These are phyloP conservation scores for Hippophae rhamnoides DNA, from an alignment of 306 rosid genomes.

Conservation along the genomic window DNA sequence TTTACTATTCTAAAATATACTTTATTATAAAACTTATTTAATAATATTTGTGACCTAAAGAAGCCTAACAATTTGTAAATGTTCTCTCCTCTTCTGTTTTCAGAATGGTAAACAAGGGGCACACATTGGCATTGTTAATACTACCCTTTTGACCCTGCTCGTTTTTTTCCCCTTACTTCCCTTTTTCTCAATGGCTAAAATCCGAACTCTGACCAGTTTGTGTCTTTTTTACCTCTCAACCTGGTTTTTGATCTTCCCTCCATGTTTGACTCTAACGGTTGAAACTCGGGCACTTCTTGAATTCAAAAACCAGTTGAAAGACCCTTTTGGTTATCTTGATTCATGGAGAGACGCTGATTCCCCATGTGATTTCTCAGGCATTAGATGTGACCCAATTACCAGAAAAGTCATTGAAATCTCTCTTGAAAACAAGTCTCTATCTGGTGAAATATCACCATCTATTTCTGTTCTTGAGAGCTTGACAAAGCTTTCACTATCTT, in stretches of 20 bases:
- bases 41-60: not conserved
- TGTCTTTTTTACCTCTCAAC: too few species aligned
- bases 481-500: slow-evolving; percentile 42
- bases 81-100: slow-evolving; percentile 24
- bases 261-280: slow-evolving; percentile 27
- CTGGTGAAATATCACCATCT: slow-evolving; percentile 57
- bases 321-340: slow-evolving; percentile 41
- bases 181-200: not conserved
- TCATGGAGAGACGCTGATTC: slow-evolving; percentile 55
- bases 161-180: slow-evolving; percentile 11
- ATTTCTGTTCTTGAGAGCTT: slow-evolving; percentile 44
- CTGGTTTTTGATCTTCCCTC: slow-evolving; percentile 34
- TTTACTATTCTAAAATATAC: slow-evolving; percentile 1
- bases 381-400: slow-evolving; percentile 43
- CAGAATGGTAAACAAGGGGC: slow-evolving; percentile 29
- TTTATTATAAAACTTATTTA: slow-evolving; percentile 2
- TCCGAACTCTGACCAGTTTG: too few species aligned
- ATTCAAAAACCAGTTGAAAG: slow-evolving; percentile 59
- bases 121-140: slow-evolving; percentile 25
- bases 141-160: slow-evolving; percentile 28
- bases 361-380: slow-evolving; percentile 59
- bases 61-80: slow-evolving; percentile 14
- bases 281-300: slow-evolving; percentile 53
- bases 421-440: slow-evolving; percentile 50
- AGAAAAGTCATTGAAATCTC: slow-evolving; percentile 49